Conservation (phyloP, 306 rosid genomes). For the Potentilla sterilis region DNA sequence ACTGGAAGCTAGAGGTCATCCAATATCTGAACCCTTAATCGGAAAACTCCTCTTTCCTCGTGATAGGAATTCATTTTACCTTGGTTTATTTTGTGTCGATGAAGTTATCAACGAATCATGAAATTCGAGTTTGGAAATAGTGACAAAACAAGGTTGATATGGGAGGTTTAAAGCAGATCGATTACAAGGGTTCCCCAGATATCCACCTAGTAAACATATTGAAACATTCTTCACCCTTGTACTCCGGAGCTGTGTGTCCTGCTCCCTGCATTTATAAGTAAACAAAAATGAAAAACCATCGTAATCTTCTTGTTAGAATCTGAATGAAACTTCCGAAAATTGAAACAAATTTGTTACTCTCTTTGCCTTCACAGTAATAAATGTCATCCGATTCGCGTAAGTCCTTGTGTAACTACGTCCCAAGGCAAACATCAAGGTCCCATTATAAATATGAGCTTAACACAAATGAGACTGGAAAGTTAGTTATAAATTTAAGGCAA, state of each 20-base stretch:
- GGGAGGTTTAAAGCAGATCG: background rate
- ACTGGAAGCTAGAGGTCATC: no score
- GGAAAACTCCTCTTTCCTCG: no score
- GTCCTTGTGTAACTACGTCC: conserved; percentile 52
- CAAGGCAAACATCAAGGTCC: background rate
- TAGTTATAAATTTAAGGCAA: background rate
- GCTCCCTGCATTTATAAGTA: conserved; percentile 42
- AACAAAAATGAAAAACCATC: background rate
- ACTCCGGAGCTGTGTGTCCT: conserved; percentile 64
- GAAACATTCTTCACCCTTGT: conserved; percentile 44
- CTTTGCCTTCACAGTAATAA: conserved; percentile 39
- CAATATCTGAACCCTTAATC: no score
- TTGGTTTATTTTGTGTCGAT: no score
- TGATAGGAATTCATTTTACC: no score
- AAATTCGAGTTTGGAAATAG: no score
- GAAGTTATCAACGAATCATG: no score
- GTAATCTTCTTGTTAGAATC: background rate
- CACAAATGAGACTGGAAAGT: background rate
- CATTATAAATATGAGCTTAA: background rate
- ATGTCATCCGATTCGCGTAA: conserved; percentile 62
- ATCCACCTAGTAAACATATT: conserved; percentile 53
- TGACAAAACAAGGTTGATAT: background rate
- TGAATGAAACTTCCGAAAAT: background rate
- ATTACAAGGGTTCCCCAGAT: conserved; percentile 28
- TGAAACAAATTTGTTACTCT: background rate